phyloP scores from a whole-genome alignment of 345 rosid genomes.

The Clarkia xantiana region DNA sequence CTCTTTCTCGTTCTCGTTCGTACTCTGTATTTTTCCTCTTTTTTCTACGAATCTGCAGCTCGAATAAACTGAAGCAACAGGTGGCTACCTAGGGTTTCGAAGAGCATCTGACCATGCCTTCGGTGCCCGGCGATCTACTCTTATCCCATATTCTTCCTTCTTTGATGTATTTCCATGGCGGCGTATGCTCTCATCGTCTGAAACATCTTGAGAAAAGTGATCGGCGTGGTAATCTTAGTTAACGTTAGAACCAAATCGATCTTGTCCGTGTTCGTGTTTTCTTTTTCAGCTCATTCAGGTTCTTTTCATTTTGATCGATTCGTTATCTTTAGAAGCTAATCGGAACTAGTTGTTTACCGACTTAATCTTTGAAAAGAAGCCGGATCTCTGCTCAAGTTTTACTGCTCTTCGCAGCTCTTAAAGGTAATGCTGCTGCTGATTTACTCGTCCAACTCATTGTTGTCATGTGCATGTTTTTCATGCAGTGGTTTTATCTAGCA shows the following conservation, averaged over 20 bases:
- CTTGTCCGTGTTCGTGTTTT: background rate
- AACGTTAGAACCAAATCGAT: constrained; percentile 16
- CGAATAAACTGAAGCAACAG: background rate
- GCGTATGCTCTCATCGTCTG: constrained; percentile 60
- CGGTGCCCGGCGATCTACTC: constrained; percentile 41
- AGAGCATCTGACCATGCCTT: constrained; percentile 75
- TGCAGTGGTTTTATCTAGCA: too few species aligned
- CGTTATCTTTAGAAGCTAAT: background rate
- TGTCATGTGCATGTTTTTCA: too few species aligned
- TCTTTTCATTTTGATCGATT: background rate
- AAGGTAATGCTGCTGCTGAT: too few species aligned
- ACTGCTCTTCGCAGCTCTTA: too few species aligned
- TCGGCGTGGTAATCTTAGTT: constrained; percentile 98
- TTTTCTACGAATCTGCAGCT: background rate
- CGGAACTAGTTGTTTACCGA: background rate
- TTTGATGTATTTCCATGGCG: constrained; percentile 39
- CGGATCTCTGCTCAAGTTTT: background rate
- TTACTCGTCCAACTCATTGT: too few species aligned
- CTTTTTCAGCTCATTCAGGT: background rate
- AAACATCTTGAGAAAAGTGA: constrained; percentile 80
- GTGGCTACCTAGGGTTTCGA: constrained; percentile 41
- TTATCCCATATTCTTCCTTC: constrained; percentile 34
- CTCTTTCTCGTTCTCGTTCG: background rate
- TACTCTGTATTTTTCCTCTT: background rate
- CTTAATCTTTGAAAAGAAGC: background rate